Evolutionary conservation across 208 protist genomes (phyloP), one percentile per base, ranked within the genome.

Genomic region (Crithidia thermophila): DNA sequence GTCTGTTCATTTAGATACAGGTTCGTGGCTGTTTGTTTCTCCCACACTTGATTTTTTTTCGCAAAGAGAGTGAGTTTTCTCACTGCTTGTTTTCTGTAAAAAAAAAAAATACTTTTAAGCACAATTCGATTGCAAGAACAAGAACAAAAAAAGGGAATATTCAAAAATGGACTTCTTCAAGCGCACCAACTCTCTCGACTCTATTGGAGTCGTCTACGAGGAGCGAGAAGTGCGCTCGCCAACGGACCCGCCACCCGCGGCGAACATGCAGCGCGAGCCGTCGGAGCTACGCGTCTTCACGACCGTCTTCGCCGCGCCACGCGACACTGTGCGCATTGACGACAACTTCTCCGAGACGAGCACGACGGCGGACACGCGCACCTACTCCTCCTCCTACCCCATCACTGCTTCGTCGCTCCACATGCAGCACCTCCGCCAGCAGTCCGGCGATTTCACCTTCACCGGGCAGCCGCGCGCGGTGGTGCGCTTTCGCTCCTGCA

Each of bases 401-500:
- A 50, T 76, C 42, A 68, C 39, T 18, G 49, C 69, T 11, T 70
- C 67, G n/a, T 50, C 64, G 20, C 50, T 77, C 18, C 65, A 62
- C 45, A 67, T 87, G 28, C 72, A 79, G n/a, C 75, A 79, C 40
- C 34, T 71, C 42, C 64, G 72, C 14, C 61, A 81, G 39, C 46
- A 74, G 27, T 79, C 75, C 11, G 63, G 81, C 25, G 71, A 83
- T 34, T 90, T 90, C 74, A 87, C 80, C 39, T 91, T 79, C 70
- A 88, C 77, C 56, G 85, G 81, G 23, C 73, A 75, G 51, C 85
- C 82, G 11, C 57, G 55, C 23, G 90, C 92, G 57, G 82, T 95
- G 18, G 75, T 88, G 47, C 78, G 67, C 40, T 93, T 95, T 65
- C 77, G 81, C 45, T 90, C 87, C 3, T 95, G 90, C 66, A 92